These are phyloP conservation scores for Neofusicoccum cordaticola DNA, from an alignment of 2,329 filamentous ascomycete species.

Conservation along the genomic window DNA sequence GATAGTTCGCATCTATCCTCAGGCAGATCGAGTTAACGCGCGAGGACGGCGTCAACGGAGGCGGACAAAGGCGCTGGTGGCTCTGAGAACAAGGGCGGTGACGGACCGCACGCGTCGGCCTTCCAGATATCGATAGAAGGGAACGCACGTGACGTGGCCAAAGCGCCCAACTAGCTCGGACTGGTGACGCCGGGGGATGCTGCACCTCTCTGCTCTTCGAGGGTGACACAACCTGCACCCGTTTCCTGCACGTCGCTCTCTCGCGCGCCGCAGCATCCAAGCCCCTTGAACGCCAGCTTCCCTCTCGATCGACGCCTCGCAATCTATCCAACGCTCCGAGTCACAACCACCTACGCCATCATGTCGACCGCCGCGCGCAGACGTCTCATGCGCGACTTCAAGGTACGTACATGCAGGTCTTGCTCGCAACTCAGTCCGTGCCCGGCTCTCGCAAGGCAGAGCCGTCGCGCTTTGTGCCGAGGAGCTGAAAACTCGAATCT, in stretches of 20 bases:
- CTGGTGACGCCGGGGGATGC: conserved; percentile 9
- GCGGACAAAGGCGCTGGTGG: not conserved
- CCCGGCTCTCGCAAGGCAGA: not conserved
- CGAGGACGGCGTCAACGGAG: no score
- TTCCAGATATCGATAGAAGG: not conserved
- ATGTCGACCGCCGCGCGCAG: conserved; percentile 95
- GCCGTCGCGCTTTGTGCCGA: not conserved
- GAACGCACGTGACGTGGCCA: not conserved
- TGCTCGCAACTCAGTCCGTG: conserved; percentile 22
- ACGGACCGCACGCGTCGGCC: not conserved
- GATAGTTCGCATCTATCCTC: no score
- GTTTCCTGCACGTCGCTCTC: conserved; percentile 11
- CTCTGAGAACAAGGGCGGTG: not conserved
- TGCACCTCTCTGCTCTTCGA: conserved; percentile 10
- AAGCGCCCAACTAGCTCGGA: not conserved
- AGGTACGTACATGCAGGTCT: conserved; percentile 55
- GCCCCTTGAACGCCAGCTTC: conserved; percentile 14
- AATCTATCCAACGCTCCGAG: conserved; percentile 13
- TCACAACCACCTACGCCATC: conserved; percentile 25
- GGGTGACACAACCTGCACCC: conserved; percentile 11
- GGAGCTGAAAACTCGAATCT: not conserved
- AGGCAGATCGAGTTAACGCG: no score
- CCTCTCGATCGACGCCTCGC: conserved; percentile 14
- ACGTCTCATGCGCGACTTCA: conserved; percentile 98
- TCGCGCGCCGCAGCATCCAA: conserved; percentile 5